Conservation (phyloP, 2,329 filamentous ascomycete genomes). For the Blastomyces emzantsi region DNA sequence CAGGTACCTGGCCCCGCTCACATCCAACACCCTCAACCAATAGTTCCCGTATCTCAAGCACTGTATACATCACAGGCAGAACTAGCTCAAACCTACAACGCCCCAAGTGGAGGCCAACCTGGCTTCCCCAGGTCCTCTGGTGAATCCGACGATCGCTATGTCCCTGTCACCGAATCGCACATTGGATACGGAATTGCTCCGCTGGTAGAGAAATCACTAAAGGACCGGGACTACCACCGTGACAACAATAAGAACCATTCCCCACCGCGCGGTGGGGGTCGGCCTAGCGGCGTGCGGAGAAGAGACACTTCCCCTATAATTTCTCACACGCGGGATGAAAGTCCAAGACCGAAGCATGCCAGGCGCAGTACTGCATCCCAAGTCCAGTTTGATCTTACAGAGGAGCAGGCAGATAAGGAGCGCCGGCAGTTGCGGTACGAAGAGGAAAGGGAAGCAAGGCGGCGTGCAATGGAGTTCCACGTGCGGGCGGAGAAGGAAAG, state of each 20-base stretch:
- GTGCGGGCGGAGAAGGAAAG: conserved; percentile 4
- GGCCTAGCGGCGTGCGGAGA: conserved; percentile 29
- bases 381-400: conserved; percentile 50
- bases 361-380: conserved; percentile 30
- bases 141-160: background rate
- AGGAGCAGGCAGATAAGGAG: conserved; percentile 47
- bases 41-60: conserved; percentile 59
- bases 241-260: conserved; percentile 10
- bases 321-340: conserved; percentile 25
- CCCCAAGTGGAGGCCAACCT: conserved; percentile 32
- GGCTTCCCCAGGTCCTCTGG: conserved; percentile 28
- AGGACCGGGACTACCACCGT: background rate
- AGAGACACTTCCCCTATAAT: conserved; percentile 41
- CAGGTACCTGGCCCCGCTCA: conserved; percentile 52
- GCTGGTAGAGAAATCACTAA: background rate
- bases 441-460: conserved; percentile 15
- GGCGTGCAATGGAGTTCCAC: conserved; percentile 11
- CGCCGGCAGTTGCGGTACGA: conserved; percentile 21
- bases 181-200: conserved; percentile 7
- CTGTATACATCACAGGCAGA: conserved; percentile 45
- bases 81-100: conserved; percentile 26
- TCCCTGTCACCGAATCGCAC: background rate
- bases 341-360: conserved; percentile 17
- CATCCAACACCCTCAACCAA: conserved; percentile 78
- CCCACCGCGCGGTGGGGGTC: conserved; percentile 6